Evolutionary conservation across 1,284 basidiomycete genomes (phyloP), one percentile per base, ranked within the genome.

Genomic region (Amylostereum areolatum): DNA sequence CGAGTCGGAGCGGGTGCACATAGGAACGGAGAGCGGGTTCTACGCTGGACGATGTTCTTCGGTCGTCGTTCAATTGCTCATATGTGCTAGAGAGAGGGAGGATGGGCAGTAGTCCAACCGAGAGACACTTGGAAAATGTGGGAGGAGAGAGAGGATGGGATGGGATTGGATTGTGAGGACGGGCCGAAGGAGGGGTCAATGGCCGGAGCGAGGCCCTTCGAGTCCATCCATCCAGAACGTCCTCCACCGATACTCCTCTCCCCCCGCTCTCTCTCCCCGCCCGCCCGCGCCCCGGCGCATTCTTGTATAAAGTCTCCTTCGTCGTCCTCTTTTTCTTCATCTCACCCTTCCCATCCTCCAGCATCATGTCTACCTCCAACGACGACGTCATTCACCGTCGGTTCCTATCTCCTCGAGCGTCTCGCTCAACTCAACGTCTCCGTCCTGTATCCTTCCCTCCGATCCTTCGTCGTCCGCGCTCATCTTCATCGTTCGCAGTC

Each of bases 321-420:
- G 44, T 3, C 10, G 4, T 46, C 45, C 32, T 5, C 48, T 49
- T 50, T 43, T 39, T n/a, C 37, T n/a, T 35, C 34, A n/a, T 35
- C 34, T 35, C 34, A 43, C 27, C n/a, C 11, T 12, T 25, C 27
- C 18, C 27, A 43, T 43, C 41, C 27, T 18, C 18, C 18, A 18
- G n/a, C 18, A 18, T 18, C 18, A 18, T 18, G 18, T 18, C 41
- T 29, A 43, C 28, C 12, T 28, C 27, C 41, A 43, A 11, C 34
- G 61, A 62, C 9, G 69, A 77, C 32, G 66, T 70, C 11, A 80
- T 89, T 52, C n/a, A 74, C 72, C 44, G 67, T 92, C 47, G 80
- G 83, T 4, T 66, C 80, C 45, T 93, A 92, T 62, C 75, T 93
- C 48, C 75, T 92, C 45, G 70, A 81, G 40, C 72, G 90, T 50